phyloP scores from a whole-genome alignment of 805 yeast genomes.

The Yamadazyma endophytica region DNA sequence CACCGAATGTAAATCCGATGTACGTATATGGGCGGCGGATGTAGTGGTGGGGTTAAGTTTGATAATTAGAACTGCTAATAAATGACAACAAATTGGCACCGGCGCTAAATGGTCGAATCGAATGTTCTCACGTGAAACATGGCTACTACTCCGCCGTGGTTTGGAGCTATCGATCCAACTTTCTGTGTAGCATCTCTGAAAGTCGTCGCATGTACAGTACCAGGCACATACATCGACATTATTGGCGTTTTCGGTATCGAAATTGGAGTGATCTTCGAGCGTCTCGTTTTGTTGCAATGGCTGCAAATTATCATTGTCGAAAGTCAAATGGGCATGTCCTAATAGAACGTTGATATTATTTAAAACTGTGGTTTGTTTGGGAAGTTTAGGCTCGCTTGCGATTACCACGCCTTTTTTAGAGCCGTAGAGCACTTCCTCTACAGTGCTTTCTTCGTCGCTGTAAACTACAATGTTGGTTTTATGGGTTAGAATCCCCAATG shows the following conservation, averaged over 20 bases:
- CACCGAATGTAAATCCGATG: background rate
- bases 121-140: no score
- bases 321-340: no score
- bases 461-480: no score
- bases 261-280: background rate
- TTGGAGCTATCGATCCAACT: slow-evolving; percentile 9
- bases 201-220: slow-evolving; percentile 29
- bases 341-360: no score
- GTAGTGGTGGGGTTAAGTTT: slow-evolving; percentile 2
- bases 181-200: slow-evolving; percentile 12
- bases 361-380: no score
- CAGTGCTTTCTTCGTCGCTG: no score
- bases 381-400: no score
- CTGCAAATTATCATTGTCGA: no score
- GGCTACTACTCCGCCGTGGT: slow-evolving; percentile 3
- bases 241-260: background rate
- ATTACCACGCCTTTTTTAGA: no score
- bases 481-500: no score
- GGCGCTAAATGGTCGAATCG: slow-evolving; percentile 11
- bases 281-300: background rate
- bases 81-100: slow-evolving; percentile 20
- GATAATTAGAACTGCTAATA: slow-evolving; percentile 14
- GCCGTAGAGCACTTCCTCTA: no score
- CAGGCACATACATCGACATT: slow-evolving; percentile 20
- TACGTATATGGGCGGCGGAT: background rate